Percentiles rank a stretch among this genome's conserved stretches.
Evolutionary conservation across 2,329 filamentous ascomycete genomes (phyloP).

Genomic region (Alternaria gaisen): DNA sequence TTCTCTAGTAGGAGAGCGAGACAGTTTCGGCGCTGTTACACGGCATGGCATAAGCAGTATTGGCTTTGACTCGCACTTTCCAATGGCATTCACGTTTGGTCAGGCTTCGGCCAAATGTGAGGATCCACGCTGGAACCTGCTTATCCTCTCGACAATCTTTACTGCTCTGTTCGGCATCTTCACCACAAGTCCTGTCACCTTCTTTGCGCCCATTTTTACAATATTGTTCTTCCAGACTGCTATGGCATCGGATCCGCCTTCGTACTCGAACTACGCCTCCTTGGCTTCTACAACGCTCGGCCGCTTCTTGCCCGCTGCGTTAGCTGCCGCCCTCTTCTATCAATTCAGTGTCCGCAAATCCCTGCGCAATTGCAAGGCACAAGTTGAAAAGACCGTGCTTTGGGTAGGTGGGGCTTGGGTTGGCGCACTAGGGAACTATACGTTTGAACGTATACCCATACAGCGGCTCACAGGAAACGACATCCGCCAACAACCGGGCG

Average conservation of each 20-base stretch:
- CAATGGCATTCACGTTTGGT: constrained; percentile 46
- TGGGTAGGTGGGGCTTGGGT: constrained; percentile 51
- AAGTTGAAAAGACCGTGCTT: constrained; percentile 48
- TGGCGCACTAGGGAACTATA: constrained; percentile 45
- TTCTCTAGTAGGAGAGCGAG: constrained; percentile 36
- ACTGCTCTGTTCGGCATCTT: constrained; percentile 43
- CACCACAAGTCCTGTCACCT: constrained; percentile 40
- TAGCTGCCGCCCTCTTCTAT: constrained; percentile 43
- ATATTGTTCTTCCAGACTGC: constrained; percentile 48
- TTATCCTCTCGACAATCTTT: constrained; percentile 45
- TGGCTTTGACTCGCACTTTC: constrained; percentile 46
- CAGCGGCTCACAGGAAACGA: constrained; percentile 49
- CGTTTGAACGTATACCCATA: constrained; percentile 48
- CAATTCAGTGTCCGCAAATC: constrained; percentile 39
- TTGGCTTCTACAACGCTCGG: constrained; percentile 43
- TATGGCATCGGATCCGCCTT: constrained; percentile 49
- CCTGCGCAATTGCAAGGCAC: constrained; percentile 40
- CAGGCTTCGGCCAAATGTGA: constrained; percentile 33
- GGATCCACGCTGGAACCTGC: constrained; percentile 47
- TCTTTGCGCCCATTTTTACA: constrained; percentile 42
- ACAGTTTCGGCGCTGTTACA: constrained; percentile 29
- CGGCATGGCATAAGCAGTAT: constrained; percentile 46
- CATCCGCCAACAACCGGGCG: constrained; percentile 50
- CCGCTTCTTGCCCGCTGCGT: constrained; percentile 47
- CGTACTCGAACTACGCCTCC: constrained; percentile 40